Base-by-base conservation (phyloP, 768 basidiomycete genomes). In the Mrakia hoshinonis region DNA sequence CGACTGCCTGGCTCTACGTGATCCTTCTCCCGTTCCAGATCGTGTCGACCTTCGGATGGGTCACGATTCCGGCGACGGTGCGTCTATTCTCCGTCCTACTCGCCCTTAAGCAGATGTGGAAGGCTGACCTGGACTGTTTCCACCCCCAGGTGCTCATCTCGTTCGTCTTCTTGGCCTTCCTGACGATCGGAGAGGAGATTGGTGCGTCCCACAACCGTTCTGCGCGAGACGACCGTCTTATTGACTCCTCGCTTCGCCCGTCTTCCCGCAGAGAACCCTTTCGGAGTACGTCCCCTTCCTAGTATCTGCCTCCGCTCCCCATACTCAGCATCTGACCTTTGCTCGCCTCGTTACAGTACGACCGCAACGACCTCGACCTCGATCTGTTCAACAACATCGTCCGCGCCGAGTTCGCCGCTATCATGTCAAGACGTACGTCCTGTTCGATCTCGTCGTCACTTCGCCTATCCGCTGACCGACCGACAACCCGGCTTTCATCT, bases 21-120 rank as follows among this genome's bases (percentile, higher is more conserved):
- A 87, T 89, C 81, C 86, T 88, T 78, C 81, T 90, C 1, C 89
- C 88, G 1, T 89, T 90, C 83, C 89, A 90, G 78, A 82, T 89
- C 6, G 84, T 87, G 66, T 80, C 80, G 51, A 82, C 83, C 38
- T 86, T 89, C 74, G 81, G 80, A 12, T 89, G 87, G 82, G 84
- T 85, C 76, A 85, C 86, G 18, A 61, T 61, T 9, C 58, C 58
- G 5, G 58, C 58, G 15, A 61, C 58, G 1, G 58, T 60, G 15
- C 4, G n/a, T 0, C n/a, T n/a, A n/a, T 87, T 87, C 48, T 86
- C 87, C 11, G 82, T 82, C n/a, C 82, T 89, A 47, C 87, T 87
- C 1, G 81, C 87, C 1, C 9, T 5, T 24, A 6, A 9, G 20
- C 51, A 52, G 22, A 52, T n/a, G 11, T 22, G 36, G 2, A 36